phyloP scores from a whole-genome alignment of 2,329 filamentous ascomycete genomes.

The Talaromyces amestolkiae region DNA sequence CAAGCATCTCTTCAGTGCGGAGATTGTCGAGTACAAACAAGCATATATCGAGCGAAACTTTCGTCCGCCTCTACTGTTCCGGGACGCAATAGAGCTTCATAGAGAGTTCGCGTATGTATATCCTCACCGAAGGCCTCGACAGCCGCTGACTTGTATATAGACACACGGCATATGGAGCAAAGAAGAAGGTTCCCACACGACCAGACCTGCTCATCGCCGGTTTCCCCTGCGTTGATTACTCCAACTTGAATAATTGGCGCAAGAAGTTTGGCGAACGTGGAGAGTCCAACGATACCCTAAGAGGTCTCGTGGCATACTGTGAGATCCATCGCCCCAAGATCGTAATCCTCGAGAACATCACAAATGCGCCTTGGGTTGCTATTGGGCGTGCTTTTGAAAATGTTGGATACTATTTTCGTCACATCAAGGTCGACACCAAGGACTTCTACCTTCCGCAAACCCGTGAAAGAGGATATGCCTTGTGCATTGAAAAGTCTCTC shows the following conservation, averaged over 20 bases:
- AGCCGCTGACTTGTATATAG: constrained; percentile 33
- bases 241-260: constrained; percentile 58
- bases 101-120: constrained; percentile 48
- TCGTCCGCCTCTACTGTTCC: constrained; percentile 52
- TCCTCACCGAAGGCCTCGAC: neutral
- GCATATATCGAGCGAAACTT: constrained; percentile 64
- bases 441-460: constrained; percentile 73
- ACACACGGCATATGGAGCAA: constrained; percentile 65
- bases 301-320: constrained; percentile 59
- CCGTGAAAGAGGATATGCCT: constrained; percentile 58
- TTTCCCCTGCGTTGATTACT: constrained; percentile 75
- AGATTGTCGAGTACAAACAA: constrained; percentile 64
- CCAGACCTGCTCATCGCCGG: constrained; percentile 69
- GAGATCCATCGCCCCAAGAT: constrained; percentile 57
- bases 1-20: constrained; percentile 60
- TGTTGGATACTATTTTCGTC: constrained; percentile 56
- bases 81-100: constrained; percentile 59
- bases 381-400: constrained; percentile 47
- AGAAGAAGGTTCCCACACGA: constrained; percentile 54
- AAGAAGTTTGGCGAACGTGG: constrained; percentile 56
- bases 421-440: constrained; percentile 62
- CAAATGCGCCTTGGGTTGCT: constrained; percentile 57
- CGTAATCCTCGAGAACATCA: constrained; percentile 71
- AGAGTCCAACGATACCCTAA: constrained; percentile 65
- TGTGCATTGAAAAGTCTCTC: constrained; percentile 50